Evolutionary conservation across 75 land plant genomes (phyloP).

Genomic region (Pinus taeda): DNA sequence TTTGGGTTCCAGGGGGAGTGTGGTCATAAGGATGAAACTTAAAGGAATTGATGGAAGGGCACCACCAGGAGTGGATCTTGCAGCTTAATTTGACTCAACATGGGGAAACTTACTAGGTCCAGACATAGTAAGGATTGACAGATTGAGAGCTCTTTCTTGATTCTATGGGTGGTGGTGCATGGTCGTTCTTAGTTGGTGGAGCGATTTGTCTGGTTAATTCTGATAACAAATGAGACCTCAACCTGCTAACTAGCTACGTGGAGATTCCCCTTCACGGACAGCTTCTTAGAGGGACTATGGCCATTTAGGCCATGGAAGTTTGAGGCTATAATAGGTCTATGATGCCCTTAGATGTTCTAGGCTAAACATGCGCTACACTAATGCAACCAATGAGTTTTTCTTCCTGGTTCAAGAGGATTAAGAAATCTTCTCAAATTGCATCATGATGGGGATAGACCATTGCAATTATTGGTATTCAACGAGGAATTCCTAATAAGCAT

Average conservation of each 20-base stretch:
- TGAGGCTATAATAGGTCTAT: slow-evolving; percentile 64
- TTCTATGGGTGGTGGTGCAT: slow-evolving; percentile 68
- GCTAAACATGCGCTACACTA: background rate
- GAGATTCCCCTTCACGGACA: slow-evolving; percentile 28
- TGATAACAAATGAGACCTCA: slow-evolving; percentile 96
- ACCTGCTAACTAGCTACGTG: slow-evolving; percentile 80
- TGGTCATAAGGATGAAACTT: slow-evolving; percentile 66
- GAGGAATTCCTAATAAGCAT: too few relatives aligned
- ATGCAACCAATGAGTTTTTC: too few relatives aligned
- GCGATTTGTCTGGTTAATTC: slow-evolving; percentile 93
- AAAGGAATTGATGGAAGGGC: slow-evolving; percentile 60
- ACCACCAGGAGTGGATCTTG: slow-evolving; percentile 55
- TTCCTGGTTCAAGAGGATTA: too few relatives aligned
- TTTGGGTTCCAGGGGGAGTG: slow-evolving; percentile 10
- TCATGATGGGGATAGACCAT: too few relatives aligned
- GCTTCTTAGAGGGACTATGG: slow-evolving; percentile 52
- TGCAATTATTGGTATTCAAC: too few relatives aligned
- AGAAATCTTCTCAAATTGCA: too few relatives aligned
- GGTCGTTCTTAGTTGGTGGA: slow-evolving; percentile 67
- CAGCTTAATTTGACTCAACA: slow-evolving; percentile 59
- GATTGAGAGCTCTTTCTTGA: slow-evolving; percentile 58
- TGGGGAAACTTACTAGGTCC: slow-evolving; percentile 51
- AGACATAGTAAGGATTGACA: slow-evolving; percentile 59
- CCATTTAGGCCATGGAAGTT: slow-evolving; percentile 48
- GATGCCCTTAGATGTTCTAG: slow-evolving; percentile 43